phyloP scores from a whole-genome alignment of 73 alveolate genomes.

The Paramecium primaurelia region DNA sequence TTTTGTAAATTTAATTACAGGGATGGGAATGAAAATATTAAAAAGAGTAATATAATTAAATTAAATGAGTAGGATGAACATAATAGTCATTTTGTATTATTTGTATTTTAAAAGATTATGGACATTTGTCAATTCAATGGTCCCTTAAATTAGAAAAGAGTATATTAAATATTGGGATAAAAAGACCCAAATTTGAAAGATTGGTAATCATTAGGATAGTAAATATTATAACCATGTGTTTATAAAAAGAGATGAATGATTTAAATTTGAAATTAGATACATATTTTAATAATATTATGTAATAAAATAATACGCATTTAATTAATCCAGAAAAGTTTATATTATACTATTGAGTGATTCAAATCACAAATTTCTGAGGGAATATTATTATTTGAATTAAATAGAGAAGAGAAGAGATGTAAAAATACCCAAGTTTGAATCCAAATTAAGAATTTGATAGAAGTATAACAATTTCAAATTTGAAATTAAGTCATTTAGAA shows the following conservation, averaged over 20 bases:
- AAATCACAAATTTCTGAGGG: neutral
- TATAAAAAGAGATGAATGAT: conserved; percentile 6
- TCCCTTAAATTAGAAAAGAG: neutral
- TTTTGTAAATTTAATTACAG: conserved; percentile 51
- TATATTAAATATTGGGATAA: neutral
- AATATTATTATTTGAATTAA: neutral
- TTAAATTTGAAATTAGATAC: neutral
- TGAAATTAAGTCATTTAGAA: neutral
- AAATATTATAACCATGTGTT: neutral
- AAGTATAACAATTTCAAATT: neutral
- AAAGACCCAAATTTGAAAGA: neutral
- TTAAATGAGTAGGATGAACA: neutral
- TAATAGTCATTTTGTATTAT: neutral
- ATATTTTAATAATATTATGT: neutral
- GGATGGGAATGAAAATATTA: conserved; percentile 39
- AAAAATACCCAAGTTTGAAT: conserved; percentile 8
- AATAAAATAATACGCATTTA: neutral
- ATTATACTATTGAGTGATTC: neutral
- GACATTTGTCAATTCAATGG: neutral
- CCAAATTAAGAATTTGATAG: conserved; percentile 1
- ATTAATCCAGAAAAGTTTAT: neutral
- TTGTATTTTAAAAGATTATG: neutral
- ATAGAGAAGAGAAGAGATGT: neutral
- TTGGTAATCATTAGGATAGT: neutral
- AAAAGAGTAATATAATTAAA: neutral